Conservation (phyloP, 2,329 filamentous ascomycete genomes). For the Scedosporium dehoogii region DNA sequence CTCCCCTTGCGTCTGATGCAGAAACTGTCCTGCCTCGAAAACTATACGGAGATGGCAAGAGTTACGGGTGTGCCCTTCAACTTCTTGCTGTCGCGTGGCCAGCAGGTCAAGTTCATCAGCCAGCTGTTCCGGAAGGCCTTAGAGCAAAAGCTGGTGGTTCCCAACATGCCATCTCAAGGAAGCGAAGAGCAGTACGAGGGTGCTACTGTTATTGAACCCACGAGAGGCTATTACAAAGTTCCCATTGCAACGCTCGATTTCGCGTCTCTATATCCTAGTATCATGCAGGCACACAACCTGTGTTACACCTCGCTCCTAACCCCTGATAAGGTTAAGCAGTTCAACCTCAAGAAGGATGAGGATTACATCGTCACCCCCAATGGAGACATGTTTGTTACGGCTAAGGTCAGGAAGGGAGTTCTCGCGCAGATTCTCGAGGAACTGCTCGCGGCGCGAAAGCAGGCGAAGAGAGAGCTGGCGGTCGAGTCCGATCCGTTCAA, state of each 20-base stretch:
- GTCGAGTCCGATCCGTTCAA: conserved; percentile 92
- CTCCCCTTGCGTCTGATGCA: conserved; percentile 91
- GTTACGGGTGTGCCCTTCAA: conserved; percentile 98
- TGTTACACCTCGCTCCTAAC: conserved; percentile 93
- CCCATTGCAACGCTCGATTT: conserved; percentile 98
- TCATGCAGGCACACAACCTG: conserved; percentile 96
- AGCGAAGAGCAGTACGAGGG: conserved; percentile 91
- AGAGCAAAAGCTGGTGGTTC: conserved; percentile 89
- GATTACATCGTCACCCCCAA: conserved; percentile 97
- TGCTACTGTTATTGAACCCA: conserved; percentile 94
- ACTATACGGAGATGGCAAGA: conserved; percentile 99
- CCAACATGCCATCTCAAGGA: conserved; percentile 63
- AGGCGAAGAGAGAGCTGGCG: conserved; percentile 83
- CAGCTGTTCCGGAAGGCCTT: conserved; percentile 92
- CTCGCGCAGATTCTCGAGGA: conserved; percentile 94
- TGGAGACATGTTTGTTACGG: conserved; percentile 83
- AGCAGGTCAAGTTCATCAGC: conserved; percentile 96
- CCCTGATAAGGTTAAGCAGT: conserved; percentile 62
- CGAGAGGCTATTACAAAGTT: conserved; percentile 85
- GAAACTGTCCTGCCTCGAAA: conserved; percentile 95
- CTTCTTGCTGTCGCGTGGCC: conserved; percentile 79
- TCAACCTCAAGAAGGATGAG: conserved; percentile 72
- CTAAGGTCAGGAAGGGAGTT: conserved; percentile 81
- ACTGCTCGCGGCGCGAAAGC: conserved; percentile 81
- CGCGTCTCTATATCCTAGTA: conserved; percentile 94